phyloP scores from a whole-genome alignment of 2,329 filamentous ascomycete genomes.

The Penicillium concentricum region DNA sequence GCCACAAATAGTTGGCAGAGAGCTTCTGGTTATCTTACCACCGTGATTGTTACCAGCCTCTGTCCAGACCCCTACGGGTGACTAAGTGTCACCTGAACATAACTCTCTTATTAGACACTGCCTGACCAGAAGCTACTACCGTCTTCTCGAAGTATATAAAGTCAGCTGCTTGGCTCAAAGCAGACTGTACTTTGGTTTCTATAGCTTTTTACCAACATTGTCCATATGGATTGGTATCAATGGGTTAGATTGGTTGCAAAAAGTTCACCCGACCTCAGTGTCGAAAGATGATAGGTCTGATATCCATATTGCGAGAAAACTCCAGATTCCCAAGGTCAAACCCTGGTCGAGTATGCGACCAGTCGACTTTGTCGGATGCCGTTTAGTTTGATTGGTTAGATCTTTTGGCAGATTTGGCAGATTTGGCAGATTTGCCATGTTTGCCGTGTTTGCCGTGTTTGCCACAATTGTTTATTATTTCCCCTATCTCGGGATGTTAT shows the following conservation, averaged over 20 bases:
- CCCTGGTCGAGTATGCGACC: not conserved
- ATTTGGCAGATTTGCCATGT: not conserved
- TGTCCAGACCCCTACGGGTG: no score
- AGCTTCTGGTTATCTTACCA: no score
- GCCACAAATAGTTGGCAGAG: no score
- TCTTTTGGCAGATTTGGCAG: not conserved
- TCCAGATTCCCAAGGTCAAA: not conserved
- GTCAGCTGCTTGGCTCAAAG: no score
- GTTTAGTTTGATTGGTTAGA: not conserved
- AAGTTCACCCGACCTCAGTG: not conserved
- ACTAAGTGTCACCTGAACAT: no score
- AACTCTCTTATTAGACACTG: no score
- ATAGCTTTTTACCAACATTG: no score
- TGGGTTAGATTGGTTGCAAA: not conserved
- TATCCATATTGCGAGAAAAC: not conserved
- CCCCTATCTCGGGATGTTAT: constrained; percentile 1
- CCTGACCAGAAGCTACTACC: no score
- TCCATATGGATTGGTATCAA: not conserved
- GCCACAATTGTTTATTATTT: not conserved
- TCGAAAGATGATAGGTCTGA: not conserved
- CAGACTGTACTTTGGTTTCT: no score
- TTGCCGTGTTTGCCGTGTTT: constrained; percentile 1
- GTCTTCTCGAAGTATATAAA: no score
- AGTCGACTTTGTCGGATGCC: not conserved
- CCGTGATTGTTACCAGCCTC: no score